Conservation (phyloP, 768 basidiomycete species). For the Leccinum barrowsii region DNA sequence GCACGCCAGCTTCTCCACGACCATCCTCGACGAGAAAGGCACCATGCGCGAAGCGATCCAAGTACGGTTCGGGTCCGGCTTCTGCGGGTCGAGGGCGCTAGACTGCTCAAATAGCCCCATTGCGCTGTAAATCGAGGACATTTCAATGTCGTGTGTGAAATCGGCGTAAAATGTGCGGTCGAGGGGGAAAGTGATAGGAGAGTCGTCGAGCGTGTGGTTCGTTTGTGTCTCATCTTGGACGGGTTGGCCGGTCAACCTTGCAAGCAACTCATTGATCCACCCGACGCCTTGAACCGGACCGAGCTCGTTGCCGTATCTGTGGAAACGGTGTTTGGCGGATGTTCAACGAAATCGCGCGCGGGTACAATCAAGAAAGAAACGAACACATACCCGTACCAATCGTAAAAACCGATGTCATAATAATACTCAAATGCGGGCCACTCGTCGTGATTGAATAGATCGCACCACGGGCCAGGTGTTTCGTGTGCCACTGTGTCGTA, state of each 20-base stretch:
- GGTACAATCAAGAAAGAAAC: neutral
- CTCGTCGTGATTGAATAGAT: conserved; percentile 55
- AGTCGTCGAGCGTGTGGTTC: conserved; percentile 66
- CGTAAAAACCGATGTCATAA: conserved; percentile 71
- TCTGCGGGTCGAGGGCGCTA: conserved; percentile 14
- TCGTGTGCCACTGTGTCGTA: conserved; percentile 62
- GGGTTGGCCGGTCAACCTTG: conserved; percentile 60
- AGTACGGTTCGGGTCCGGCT: conserved; percentile 24
- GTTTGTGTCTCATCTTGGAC: conserved; percentile 72
- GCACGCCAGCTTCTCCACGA: conserved; percentile 60
- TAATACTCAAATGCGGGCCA: conserved; percentile 64
- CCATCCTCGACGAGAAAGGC: conserved; percentile 70
- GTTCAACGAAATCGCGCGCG: neutral
- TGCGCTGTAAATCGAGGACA: conserved; percentile 68
- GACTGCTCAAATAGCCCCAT: conserved; percentile 48
- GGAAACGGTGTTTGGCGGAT: neutral
- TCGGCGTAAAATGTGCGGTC: conserved; percentile 66
- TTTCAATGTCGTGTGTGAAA: conserved; percentile 82
- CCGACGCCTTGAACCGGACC: conserved; percentile 81
- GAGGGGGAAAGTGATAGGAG: conserved; percentile 69
- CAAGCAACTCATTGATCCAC: conserved; percentile 82
- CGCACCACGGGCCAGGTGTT: conserved; percentile 59
- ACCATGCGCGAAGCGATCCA: conserved; percentile 59
- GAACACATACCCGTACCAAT: conserved; percentile 51
- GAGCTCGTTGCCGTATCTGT: conserved; percentile 61